Base-by-base conservation (phyloP, 2,329 filamentous ascomycete genomes). In the Plectosphaerella sp. region DNA sequence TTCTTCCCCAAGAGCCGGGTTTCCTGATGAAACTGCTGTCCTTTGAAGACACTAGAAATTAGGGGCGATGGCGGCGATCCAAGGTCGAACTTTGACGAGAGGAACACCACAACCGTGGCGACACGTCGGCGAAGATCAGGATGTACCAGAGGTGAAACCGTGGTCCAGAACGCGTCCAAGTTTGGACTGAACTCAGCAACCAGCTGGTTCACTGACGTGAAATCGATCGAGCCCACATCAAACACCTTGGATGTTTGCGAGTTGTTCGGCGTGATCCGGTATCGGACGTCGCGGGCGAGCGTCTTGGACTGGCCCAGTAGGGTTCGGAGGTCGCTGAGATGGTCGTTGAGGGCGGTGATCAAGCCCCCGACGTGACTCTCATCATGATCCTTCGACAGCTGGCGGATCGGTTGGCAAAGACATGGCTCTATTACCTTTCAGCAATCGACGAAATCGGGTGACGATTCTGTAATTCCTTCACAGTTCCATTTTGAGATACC, bases 1-100 rank as follows among this genome's bases (percentile, higher is more conserved):
- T 69, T 69, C 25, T 60, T 65, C 0, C 66, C 66, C 0, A 65
- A 62, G 51, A 67, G 65, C 3, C 64, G 54, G 15, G 68, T 37
- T 4, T 69, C 66, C 0, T 61, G 54, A 1, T 58, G 46, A 6
- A 62, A 65, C 4, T 36, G 35, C 0, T 59, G 50, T 1, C 59
- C 60, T 11, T 60, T 57, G 2, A 62, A 33, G 2, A 33, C 2
- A 9, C 8, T 7, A 9, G 8, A 3, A 12, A 33, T 12, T 7
- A 5, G 11, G 54, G 54, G 47, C 0, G 63, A 59, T 8, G 63
- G 46, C 45, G 54, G 52, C 2, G 54, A 53, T n/a, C 60, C 42
- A 3, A 55, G 51, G 28, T 61, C 58, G 15, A 69, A 37, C 6
- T 58, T 62, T 0, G 64, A 68, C 14, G 61, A 56, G 15, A 69